These are phyloP conservation scores for Coniferiporia sulphurascens DNA, from an alignment of 1,284 basidiomycete species.

Conservation along the genomic window DNA sequence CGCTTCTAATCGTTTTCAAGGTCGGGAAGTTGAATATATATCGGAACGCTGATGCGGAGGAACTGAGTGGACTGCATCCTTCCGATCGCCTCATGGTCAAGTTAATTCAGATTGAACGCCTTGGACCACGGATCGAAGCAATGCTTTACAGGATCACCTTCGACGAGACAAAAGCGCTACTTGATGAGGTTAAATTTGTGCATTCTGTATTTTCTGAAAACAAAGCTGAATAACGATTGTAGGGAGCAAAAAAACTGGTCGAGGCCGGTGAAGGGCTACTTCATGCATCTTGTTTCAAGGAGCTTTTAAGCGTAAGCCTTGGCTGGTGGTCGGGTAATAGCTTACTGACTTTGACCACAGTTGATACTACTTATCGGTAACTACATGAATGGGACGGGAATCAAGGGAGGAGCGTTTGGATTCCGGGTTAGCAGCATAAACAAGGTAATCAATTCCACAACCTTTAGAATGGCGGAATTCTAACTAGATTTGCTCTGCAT, in stretches of 20 bases:
- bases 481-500: slow-evolving; percentile 1
- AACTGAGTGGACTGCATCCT: slow-evolving; percentile 84
- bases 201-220: slow-evolving; percentile 13
- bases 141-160: slow-evolving; percentile 91
- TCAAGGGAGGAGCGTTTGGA: slow-evolving; percentile 96
- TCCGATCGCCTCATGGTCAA: slow-evolving; percentile 97
- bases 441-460: slow-evolving; percentile 49
- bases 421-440: slow-evolving; percentile 98
- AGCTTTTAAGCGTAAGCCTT: slow-evolving; percentile 69
- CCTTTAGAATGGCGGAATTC: not conserved
- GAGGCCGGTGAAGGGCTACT: slow-evolving; percentile 76
- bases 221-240: slow-evolving; percentile 15
- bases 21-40: slow-evolving; percentile 91
- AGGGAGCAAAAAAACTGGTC: slow-evolving; percentile 79
- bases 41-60: slow-evolving; percentile 81
- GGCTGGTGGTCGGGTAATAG: not conserved
- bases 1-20: slow-evolving; percentile 33
- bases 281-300: slow-evolving; percentile 80
- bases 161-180: slow-evolving; percentile 72
- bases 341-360: slow-evolving; percentile 34
- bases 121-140: slow-evolving; percentile 88
- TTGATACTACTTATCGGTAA: slow-evolving; percentile 95
- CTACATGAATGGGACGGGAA: slow-evolving; percentile 95
- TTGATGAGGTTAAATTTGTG: slow-evolving; percentile 53
- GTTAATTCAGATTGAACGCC: slow-evolving; percentile 90